These are phyloP conservation scores for Angophora floribunda DNA, from an alignment of 345 rosid species.

Conservation along the genomic window DNA sequence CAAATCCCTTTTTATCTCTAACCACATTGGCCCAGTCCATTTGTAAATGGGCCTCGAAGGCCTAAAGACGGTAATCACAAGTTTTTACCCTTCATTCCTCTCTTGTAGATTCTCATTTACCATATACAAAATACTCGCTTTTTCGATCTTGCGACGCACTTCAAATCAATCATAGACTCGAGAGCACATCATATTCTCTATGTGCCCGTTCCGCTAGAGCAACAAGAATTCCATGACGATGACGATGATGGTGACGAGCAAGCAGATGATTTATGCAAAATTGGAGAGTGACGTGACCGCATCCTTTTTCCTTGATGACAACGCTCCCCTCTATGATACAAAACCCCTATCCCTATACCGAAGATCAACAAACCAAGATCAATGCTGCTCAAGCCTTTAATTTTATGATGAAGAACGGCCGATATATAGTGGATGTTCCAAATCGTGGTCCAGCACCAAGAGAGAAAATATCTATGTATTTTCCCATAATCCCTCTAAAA, in stretches of 20 bases:
- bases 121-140: background rate
- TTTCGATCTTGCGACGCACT: background rate
- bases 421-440: background rate
- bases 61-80: background rate
- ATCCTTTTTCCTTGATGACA: background rate
- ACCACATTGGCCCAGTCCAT: background rate
- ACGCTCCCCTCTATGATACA: background rate
- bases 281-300: background rate
- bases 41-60: background rate
- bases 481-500: background rate
- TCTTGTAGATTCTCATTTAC: background rate
- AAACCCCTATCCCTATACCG: background rate
- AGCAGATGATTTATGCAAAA: background rate
- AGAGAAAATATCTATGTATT: background rate
- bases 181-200: background rate
- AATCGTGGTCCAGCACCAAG: background rate
- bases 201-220: background rate
- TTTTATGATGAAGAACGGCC: background rate
- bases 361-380: background rate
- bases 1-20: background rate
- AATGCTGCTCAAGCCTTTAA: background rate
- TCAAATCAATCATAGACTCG: background rate
- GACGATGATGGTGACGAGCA: background rate
- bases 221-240: background rate
- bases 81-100: background rate